Base-by-base conservation (phyloP, 768 basidiomycete genomes). In the Kwoniella europaea region DNA sequence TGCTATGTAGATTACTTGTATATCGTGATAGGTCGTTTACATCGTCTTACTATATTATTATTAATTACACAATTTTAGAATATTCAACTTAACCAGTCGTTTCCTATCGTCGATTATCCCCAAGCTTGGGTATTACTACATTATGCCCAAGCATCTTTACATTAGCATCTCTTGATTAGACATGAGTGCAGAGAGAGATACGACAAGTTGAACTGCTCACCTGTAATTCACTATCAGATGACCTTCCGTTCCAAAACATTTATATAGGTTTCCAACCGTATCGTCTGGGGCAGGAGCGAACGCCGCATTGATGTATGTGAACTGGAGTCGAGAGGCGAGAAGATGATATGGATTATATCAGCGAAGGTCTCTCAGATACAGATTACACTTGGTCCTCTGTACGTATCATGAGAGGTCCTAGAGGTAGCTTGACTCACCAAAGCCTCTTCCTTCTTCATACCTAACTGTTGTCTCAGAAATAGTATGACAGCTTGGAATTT, bases 401-500 rank as follows among this genome's bases (percentile, higher is more conserved):
- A 35, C 5, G 35, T 35, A 6, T 6, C 35, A 35, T 7, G 35
- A 35, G 35, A 6, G 35, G 1, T 35, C 7, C 0, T 0, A 35
- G 7, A 7, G 5, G 5, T 9, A 0, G 7, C 35, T 35, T 35
- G 35, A 75, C 77, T 44, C 44, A 95, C 95, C 83, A 97, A 82
- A 1, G 94, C 90, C 75, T 97, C 95, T 0, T 90, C 88, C 13
- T 89, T 85, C 81, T 92, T 93, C 90, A 92, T 93, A 1, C 90
- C 90, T 50, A 98, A 84, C 81, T 98, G 94, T 79, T 89, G 92
- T 73, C 95, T 85, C 84, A 98, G 81, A 83, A 98, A 97, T 79
- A 92, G 90, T 53, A 96, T 94, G 66, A 98, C 95, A 9, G 93
- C 92, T 82, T 97, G 94, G 78, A 98, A 99, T 65, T 91, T 88